A percentile compares a stretch with the other conserved stretches of the same genome.
Conservation (phyloP, 805 yeast species). For the Kodamaea restingae region DNA sequence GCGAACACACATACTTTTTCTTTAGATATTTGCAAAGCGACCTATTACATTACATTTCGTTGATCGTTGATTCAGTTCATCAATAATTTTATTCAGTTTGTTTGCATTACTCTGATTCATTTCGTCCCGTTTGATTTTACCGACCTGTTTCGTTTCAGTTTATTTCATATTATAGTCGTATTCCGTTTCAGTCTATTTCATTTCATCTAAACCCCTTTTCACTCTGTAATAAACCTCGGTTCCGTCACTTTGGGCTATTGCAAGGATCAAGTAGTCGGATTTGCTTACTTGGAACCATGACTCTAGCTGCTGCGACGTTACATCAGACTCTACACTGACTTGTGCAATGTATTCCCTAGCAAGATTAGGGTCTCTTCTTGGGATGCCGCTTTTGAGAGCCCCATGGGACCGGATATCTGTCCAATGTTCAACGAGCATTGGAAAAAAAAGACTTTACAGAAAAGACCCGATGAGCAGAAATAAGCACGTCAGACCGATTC, state of each 20-base stretch:
- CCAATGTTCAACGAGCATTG: constrained; percentile 10
- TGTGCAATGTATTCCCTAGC: constrained; percentile 5
- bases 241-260: constrained; percentile 8
- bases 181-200: too few relatives aligned
- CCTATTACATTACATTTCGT: too few relatives aligned
- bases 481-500: too few relatives aligned
- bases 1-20: too few relatives aligned
- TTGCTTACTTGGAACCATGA: constrained; percentile 3
- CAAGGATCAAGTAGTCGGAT: constrained; percentile 6
- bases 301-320: background rate
- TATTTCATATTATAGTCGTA: too few relatives aligned
- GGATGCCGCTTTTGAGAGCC: constrained; percentile 6
- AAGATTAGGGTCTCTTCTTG: background rate
- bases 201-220: constrained; percentile 2
- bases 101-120: too few relatives aligned
- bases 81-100: too few relatives aligned
- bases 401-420: constrained; percentile 4
- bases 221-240: constrained; percentile 7
- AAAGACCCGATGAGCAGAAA: too few relatives aligned
- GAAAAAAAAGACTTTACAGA: background rate
- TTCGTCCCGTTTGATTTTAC: too few relatives aligned
- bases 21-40: too few relatives aligned
- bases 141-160: too few relatives aligned
- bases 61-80: too few relatives aligned
- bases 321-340: constrained; percentile 1